phyloP scores from a whole-genome alignment of 176 grass and related monocot species.

The Zea mays region Zm-B73-REFERENCE-NAM-5.0 NC_050105.1:31135501-31136000 shows the following conservation, averaged over 20 bases:
- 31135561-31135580: slow-evolving; percentile 21
- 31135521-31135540: slow-evolving; percentile 34
- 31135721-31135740: slow-evolving; percentile 8
- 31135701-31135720: slow-evolving; percentile 31
- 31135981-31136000: neutral
- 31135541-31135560: slow-evolving; percentile 35
- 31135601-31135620: slow-evolving; percentile 38
- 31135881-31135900: neutral
- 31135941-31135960: neutral
- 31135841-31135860: slow-evolving; percentile 8
- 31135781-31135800: slow-evolving; percentile 2
- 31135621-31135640: slow-evolving; percentile 38
- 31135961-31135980: slow-evolving; percentile 17
- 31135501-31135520: slow-evolving; percentile 36
- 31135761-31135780: slow-evolving; percentile 4
- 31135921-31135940: neutral
- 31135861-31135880: slow-evolving; percentile 10
- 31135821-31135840: slow-evolving; percentile 15
- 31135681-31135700: slow-evolving; percentile 22
- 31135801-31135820: neutral
- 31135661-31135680: slow-evolving; percentile 10
- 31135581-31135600: slow-evolving; percentile 35
- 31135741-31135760: neutral
- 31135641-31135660: slow-evolving; percentile 40
- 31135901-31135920: slow-evolving; percentile 5